Conservation (phyloP, 176 grass and related monocot genomes). For the Raddia distichophylla region DNA sequence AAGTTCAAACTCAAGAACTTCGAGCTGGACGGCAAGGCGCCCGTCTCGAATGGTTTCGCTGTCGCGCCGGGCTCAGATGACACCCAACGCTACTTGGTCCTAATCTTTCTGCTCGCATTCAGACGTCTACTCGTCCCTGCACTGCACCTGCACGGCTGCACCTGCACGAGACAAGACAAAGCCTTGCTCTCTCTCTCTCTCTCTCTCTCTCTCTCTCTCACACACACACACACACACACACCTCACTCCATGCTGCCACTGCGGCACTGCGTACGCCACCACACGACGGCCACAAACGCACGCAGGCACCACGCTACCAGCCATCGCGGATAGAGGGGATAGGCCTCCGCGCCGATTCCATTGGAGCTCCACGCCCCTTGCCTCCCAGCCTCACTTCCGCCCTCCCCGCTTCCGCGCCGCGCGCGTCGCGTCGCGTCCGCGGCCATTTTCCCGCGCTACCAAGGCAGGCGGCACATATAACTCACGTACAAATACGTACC, state of each 20-base stretch:
- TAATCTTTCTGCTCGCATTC: neutral
- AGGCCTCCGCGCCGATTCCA: conserved; percentile 45
- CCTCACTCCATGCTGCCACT: neutral
- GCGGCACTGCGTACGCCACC: neutral
- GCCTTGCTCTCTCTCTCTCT: conserved; percentile 2
- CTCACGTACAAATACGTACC: neutral
- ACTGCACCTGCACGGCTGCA: too few species aligned
- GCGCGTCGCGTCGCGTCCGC: conserved; percentile 19
- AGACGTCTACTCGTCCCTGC: neutral
- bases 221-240: too few species aligned
- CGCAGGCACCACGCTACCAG: conserved; percentile 27
- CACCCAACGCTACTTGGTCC: too few species aligned
- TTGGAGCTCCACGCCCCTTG: conserved; percentile 47
- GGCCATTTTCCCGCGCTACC: conserved; percentile 2
- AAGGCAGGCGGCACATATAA: neutral
- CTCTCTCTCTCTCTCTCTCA: too few species aligned
- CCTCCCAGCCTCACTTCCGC: conserved; percentile 48
- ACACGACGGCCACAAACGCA: conserved; percentile 35
- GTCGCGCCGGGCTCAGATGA: too few species aligned
- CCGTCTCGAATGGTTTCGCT: too few species aligned
- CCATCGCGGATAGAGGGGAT: conserved; percentile 58
- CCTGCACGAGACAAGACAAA: conserved; percentile 36
- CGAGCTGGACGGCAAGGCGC: too few species aligned
- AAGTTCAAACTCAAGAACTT: too few species aligned
- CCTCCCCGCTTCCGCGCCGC: conserved; percentile 6